Conservation (phyloP, 2,329 filamentous ascomycete genomes). For the Calonectria leucothoes region DNA sequence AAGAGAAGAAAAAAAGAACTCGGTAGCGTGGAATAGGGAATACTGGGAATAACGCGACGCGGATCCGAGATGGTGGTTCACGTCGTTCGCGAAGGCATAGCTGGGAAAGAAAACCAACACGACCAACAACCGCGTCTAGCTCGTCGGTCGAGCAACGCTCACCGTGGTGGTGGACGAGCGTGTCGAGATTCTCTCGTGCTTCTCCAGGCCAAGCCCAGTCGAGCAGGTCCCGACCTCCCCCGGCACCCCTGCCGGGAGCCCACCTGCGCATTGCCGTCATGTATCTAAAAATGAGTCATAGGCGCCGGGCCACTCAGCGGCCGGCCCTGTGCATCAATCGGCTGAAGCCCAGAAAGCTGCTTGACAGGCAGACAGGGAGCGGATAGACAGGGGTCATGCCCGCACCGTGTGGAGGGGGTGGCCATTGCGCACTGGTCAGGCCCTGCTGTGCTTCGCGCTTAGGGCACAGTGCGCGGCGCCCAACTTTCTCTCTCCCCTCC, state of each 20-base stretch:
- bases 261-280: constrained; percentile 20
- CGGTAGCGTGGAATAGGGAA: constrained; percentile 13
- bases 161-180: constrained; percentile 5
- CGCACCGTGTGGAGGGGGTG: constrained; percentile 16
- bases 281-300: constrained; percentile 49
- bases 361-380: constrained; percentile 22
- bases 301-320: constrained; percentile 47
- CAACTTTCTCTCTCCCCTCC: too few relatives aligned
- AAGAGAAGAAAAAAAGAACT: constrained; percentile 18
- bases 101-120: neutral
- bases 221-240: constrained; percentile 2
- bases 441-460: constrained; percentile 8
- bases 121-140: constrained; percentile 22
- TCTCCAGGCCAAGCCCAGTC: neutral
- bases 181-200: constrained; percentile 1
- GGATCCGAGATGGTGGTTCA: constrained; percentile 1
- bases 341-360: constrained; percentile 40
- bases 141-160: constrained; percentile 23
- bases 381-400: neutral
- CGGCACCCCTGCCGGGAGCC: neutral
- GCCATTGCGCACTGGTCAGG: constrained; percentile 29
- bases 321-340: constrained; percentile 44
- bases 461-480: constrained; percentile 1
- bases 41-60: neutral
- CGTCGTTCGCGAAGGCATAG: constrained; percentile 5